Evolutionary conservation across 176 grass and related monocot species (phyloP), one percentile per base, ranked within the genome.

Genomic region (Hsuehochloa calcarea): DNA sequence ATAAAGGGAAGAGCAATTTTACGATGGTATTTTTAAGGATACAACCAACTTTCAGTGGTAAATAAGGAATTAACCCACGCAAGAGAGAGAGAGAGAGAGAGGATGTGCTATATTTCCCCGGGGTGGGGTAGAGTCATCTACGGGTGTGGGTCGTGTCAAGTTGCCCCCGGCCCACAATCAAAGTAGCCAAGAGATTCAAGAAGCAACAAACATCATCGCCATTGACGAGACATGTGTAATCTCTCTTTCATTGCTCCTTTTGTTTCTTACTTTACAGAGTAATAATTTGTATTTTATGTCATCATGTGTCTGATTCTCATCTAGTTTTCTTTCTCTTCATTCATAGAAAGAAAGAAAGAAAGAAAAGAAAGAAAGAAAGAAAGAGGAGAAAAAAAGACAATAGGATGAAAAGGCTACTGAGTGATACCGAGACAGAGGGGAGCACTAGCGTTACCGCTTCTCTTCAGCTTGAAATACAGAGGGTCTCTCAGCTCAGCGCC

Each of bases 401-500:
- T 14, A 20, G 39, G 44, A 9, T 67, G 27, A 68, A 19, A 9
- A 68, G 46, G n/a, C 45, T n/a, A 43, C 37, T 41, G 66, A n/a
- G 10, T n/a, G 8, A n/a, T 19, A 45, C 55, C 68, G 68, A 87
- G 6, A 52, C n/a, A n/a, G n/a, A n/a, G n/a, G n/a, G n/a, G 34
- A 64, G 59, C 66, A 35, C 46, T 74, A 10, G 77, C 14, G 5
- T 69, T 68, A 72, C 61, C 68, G 29, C 37, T 83, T 38, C 86
- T 87, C 63, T 85, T 92, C 76, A 94, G 68, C 80, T 86, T 92
- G 23, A 97, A 81, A 80, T 71, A 65, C 39, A 94, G 64, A 59
- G 88, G 92, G 46, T 97, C 78, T 44, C 70, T 50, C 37, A 97
- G 88, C n/a, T n/a, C n/a, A n/a, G n/a, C n/a, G n/a, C n/a, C n/a